Evolutionary conservation across 2,329 filamentous ascomycete species (phyloP).

Genomic region (Alternaria metachromatica): DNA sequence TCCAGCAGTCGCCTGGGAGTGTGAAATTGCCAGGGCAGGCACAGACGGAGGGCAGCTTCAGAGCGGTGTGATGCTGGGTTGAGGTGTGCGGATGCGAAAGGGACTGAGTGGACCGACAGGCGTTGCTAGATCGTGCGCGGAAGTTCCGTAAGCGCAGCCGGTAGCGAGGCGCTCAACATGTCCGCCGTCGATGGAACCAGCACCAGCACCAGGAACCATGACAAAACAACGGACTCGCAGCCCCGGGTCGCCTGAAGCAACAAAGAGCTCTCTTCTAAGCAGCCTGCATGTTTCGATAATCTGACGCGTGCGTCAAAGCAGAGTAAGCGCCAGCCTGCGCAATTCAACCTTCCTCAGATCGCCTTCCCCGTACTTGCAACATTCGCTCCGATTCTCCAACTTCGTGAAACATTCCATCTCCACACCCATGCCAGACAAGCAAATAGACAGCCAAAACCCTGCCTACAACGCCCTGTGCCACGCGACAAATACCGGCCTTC

Average conservation of each 20-base stretch:
- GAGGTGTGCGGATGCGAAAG: conserved; percentile 21
- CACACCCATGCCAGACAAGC: conserved; percentile 9
- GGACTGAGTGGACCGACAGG: conserved; percentile 15
- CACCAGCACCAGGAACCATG: conserved; percentile 3
- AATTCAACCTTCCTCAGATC: background rate
- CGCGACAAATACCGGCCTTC: conserved; percentile 12
- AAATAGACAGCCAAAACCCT: conserved; percentile 8
- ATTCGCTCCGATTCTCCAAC: conserved; percentile 2
- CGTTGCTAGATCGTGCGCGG: conserved; percentile 13
- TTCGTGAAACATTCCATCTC: conserved; percentile 11
- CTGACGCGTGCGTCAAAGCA: background rate
- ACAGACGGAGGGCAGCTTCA: conserved; percentile 16
- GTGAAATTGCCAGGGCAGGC: conserved; percentile 21
- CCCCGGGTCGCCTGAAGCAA: background rate
- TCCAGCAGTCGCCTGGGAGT: conserved; percentile 12
- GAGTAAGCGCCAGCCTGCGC: background rate
- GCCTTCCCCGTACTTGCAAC: background rate
- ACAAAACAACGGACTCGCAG: background rate
- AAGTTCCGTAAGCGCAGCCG: conserved; percentile 13
- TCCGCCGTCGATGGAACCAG: background rate
- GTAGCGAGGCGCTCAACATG: conserved; percentile 17
- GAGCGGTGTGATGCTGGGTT: conserved; percentile 25
- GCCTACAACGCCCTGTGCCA: background rate
- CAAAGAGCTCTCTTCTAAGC: background rate
- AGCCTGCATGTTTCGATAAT: background rate